Base-by-base conservation (phyloP, 768 basidiomycete species). In the Phlebiopsis flavidoalba region DNA sequence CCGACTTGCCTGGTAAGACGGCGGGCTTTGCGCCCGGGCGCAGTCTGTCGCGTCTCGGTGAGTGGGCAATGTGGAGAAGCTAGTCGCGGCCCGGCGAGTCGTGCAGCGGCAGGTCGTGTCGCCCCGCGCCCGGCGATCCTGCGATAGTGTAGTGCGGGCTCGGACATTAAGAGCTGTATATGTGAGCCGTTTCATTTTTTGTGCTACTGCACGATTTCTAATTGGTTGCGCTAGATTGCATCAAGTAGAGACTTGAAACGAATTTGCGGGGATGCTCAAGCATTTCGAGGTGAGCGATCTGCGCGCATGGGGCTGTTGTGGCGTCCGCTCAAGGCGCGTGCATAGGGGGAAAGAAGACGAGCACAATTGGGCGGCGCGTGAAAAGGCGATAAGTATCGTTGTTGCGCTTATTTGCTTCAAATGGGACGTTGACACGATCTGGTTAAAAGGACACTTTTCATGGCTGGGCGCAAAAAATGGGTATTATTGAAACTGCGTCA, bases 331-430 rank as follows among this genome's bases (percentile, higher is more conserved):
- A 57, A 48, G 54, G 55, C 21, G 24, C 5, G 53, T 31, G 22
- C 53, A 24, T 19, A 37, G 94, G 89, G 97, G 96, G n/a, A 96
- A 85, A 75, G 96, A 99, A 75, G 90, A 91, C 0, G 96, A 99
- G 70, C 92, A 95, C 64, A 99, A 99, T 66, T 99, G 96, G 96
- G 79, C 83, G 47, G 76, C 79, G 31, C 83, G 96, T 60, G 96
- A 99, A 63, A 82, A 81, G 65, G 80, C 89, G 10, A 80, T 95
- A 62, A n/a, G 78, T 83, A 47, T n/a, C 81, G 85, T 17, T n/a
- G n/a, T 88, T 98, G 8, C 83, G 95, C 48, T 91, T 95, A 17
- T n/a, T 93, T 97, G 91, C 74, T n/a, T 98, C 59, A 89, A 87
- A 69, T 93, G 93, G 26, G 91, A 91, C 43, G 89, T 89, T n/a